Conservation (phyloP, 345 rosid genomes). For the Salix purpurea region DNA sequence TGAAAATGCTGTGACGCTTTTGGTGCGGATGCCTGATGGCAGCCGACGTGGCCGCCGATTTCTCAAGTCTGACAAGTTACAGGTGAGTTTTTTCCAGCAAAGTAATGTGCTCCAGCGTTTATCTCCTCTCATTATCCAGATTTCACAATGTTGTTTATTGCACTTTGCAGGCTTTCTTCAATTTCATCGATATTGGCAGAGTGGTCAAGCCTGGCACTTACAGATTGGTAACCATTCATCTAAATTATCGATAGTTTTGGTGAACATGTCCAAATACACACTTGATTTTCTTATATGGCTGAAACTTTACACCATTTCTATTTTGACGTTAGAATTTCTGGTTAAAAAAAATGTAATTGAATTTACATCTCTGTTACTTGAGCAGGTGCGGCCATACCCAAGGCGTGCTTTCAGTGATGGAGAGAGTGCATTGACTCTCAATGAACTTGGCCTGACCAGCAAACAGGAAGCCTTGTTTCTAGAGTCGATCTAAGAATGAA, state of each 20-base stretch:
- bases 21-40: slow-evolving; percentile 95
- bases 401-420: slow-evolving; percentile 87
- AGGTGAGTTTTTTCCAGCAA: slow-evolving; percentile 39
- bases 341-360: not conserved
- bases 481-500: slow-evolving; percentile 54
- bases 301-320: not conserved
- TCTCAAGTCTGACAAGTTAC: slow-evolving; percentile 70
- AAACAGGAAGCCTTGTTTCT: slow-evolving; percentile 97
- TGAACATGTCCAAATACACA: not conserved
- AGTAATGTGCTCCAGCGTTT: not conserved
- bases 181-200: slow-evolving; percentile 86
- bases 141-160: slow-evolving; percentile 3
- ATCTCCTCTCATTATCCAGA: not conserved
- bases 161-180: slow-evolving; percentile 71
- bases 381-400: slow-evolving; percentile 97
- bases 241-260: not conserved
- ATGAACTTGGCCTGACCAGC: slow-evolving; percentile 82
- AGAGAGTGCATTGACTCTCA: slow-evolving; percentile 59
- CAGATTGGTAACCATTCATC: slow-evolving; percentile 61
- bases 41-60: slow-evolving; percentile 89
- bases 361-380: not conserved
- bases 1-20: slow-evolving; percentile 80
- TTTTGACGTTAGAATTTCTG: not conserved
- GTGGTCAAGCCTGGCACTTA: slow-evolving; percentile 83
- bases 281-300: not conserved